phyloP scores from a whole-genome alignment of 2,329 filamentous ascomycete genomes.

The Thelonectria rubi region DNA sequence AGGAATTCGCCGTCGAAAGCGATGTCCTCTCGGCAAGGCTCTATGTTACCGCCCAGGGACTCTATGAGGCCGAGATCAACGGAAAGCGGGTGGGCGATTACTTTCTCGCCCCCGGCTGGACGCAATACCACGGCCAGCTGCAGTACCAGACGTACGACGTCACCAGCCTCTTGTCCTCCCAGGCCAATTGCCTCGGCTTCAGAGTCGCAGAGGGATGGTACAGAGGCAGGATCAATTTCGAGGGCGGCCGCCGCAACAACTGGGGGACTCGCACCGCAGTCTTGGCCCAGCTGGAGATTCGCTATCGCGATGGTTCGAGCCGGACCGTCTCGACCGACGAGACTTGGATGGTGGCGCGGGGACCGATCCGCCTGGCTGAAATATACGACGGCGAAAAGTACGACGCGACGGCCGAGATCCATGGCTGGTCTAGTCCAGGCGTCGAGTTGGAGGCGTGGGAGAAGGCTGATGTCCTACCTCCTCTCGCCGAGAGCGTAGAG shows the following conservation, averaged over 20 bases:
- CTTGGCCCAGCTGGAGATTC: slow-evolving; percentile 52
- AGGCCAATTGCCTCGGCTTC: slow-evolving; percentile 31
- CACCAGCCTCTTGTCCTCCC: slow-evolving; percentile 46
- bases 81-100: slow-evolving; percentile 49
- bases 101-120: slow-evolving; percentile 60
- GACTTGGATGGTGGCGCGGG: slow-evolving; percentile 49
- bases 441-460: slow-evolving; percentile 23
- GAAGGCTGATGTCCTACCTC: slow-evolving; percentile 18
- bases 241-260: slow-evolving; percentile 41
- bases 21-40: slow-evolving; percentile 46
- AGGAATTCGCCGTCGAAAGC: slow-evolving; percentile 15
- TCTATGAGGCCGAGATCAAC: slow-evolving; percentile 58
- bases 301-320: slow-evolving; percentile 43
- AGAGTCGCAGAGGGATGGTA: slow-evolving; percentile 62
- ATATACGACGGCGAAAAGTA: slow-evolving; percentile 65
- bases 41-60: slow-evolving; percentile 56
- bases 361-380: slow-evolving; percentile 50
- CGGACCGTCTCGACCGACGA: slow-evolving; percentile 48
- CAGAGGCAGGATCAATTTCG: slow-evolving; percentile 48
- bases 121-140: slow-evolving; percentile 56
- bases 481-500: slow-evolving; percentile 19
- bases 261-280: slow-evolving; percentile 52
- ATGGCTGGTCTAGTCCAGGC: slow-evolving; percentile 28
- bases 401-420: slow-evolving; percentile 48
- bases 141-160: slow-evolving; percentile 63